These are phyloP conservation scores for Hylodesmum podocarpum DNA, from an alignment of 306 rosid genomes.

Conservation along the genomic window DNA sequence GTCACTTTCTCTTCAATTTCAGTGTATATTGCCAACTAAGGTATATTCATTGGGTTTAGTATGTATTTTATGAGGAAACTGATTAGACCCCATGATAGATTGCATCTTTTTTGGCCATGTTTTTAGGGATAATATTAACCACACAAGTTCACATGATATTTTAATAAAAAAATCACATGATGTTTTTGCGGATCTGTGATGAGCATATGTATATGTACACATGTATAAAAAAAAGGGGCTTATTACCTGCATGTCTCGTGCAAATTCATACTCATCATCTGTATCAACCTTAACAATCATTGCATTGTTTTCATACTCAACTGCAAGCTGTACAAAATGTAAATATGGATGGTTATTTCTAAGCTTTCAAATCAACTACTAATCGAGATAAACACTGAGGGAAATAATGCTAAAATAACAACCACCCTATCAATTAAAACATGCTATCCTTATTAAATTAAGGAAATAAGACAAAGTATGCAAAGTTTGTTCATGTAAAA, in stretches of 20 bases:
- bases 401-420: not conserved
- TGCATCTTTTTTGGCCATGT: no score
- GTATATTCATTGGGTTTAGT: no score
- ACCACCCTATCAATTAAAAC: not conserved
- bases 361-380: constrained; percentile 4
- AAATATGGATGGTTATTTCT: constrained; percentile 15
- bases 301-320: constrained; percentile 68
- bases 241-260: constrained; percentile 89
- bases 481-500: not conserved
- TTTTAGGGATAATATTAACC: not conserved
- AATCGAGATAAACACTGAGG: not conserved
- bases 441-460: not conserved
- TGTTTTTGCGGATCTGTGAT: not conserved
- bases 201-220: not conserved
- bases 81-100: not conserved
- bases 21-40: no score
- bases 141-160: not conserved
- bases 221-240: constrained; percentile 1
- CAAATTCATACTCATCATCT: constrained; percentile 85
- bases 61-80: not conserved
- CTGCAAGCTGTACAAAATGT: constrained; percentile 73
- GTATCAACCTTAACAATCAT: constrained; percentile 84
- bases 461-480: constrained; percentile 6
- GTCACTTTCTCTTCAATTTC: no score
- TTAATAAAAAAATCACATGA: not conserved